Base-by-base conservation (phyloP, 1,139 yeast genomes). In the Diutina scorzettiae region DNA sequence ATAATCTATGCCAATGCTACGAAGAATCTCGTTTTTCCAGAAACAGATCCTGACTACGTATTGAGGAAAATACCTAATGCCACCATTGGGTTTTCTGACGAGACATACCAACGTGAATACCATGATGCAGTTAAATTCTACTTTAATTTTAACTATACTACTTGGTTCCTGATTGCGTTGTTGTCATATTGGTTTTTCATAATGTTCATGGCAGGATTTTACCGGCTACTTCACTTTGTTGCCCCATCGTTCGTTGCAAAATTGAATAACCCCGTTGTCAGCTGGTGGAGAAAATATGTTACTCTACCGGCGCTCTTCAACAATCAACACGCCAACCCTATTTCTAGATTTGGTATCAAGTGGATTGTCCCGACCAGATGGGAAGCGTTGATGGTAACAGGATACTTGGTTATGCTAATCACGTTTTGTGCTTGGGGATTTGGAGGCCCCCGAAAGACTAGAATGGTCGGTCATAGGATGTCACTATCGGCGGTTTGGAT, bases 381-480 rank as follows among this genome's bases (percentile, higher is more conserved):
- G 39, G 39, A 34, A 16, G 39, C 39, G 11, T 3, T 34, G 39
- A 55, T 59, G 25, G 48, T 57, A 18, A 52, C 60, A 25, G 54
- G 59, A 5, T 45, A 59, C 23, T 53, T 66, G 21, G 61, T 67
- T 55, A 46, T 58, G 62, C 37, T 70, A 11, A 46, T 46, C 11
- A 37, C 48, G 4, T 44, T 55, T 41, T 46, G 49, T 5, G 39
- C 39, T 7, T n/a, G 18, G 28, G 19, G 44, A 43, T 46, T 23
- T 44, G 45, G 45, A 40, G 30, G 49, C 2, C 55, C 58, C 19
- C 80, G 73, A 51, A 60, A 75, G 51, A 72, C 77, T 44, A 62
- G 78, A 51, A 70, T 71, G 47, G 60, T 66, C 73, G 47, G 93
- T 81, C 56, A 54, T 78, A 0, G 47, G 75, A 6, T 60, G 75